These are phyloP conservation scores for Russula emetica DNA, from an alignment of 768 basidiomycete species.

Conservation along the genomic window DNA sequence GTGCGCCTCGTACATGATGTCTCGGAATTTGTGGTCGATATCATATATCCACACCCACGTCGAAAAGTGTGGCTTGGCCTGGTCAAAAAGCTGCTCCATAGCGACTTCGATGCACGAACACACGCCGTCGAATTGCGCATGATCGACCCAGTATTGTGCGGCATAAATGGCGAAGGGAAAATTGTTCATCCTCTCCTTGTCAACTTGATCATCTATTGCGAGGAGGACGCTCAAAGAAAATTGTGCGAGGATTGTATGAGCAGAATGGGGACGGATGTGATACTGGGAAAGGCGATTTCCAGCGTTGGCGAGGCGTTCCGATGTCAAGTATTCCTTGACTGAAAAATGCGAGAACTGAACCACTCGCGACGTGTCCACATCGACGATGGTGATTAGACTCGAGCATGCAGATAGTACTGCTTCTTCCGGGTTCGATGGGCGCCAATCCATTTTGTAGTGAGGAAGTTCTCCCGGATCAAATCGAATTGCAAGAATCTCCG, in stretches of 20 bases:
- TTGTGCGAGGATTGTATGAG: not conserved
- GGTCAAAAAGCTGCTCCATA: constrained; percentile 2
- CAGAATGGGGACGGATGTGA: not conserved
- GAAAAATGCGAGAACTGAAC: not conserved
- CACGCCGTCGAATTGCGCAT: not conserved
- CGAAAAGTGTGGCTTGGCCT: not conserved
- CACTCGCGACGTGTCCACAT: not conserved
- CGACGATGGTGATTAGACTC: not conserved
- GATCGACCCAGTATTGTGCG: not conserved
- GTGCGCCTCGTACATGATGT: not conserved
- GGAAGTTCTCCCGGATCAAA: not conserved
- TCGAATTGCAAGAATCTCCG: not conserved
- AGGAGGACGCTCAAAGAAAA: constrained; percentile 3
- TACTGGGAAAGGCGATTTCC: not conserved
- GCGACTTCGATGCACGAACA: not conserved
- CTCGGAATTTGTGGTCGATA: not conserved
- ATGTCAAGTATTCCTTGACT: not conserved
- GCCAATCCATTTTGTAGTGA: not conserved
- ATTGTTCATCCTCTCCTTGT: not conserved
- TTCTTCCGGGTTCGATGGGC: not conserved
- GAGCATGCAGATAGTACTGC: not conserved
- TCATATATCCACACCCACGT: constrained; percentile 5
- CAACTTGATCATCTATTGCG: not conserved
- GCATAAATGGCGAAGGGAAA: not conserved
- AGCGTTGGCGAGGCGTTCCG: not conserved